These are phyloP conservation scores for Talaromyces sp. DNA, from an alignment of 2,329 filamentous ascomycete genomes.

Conservation along the genomic window DNA sequence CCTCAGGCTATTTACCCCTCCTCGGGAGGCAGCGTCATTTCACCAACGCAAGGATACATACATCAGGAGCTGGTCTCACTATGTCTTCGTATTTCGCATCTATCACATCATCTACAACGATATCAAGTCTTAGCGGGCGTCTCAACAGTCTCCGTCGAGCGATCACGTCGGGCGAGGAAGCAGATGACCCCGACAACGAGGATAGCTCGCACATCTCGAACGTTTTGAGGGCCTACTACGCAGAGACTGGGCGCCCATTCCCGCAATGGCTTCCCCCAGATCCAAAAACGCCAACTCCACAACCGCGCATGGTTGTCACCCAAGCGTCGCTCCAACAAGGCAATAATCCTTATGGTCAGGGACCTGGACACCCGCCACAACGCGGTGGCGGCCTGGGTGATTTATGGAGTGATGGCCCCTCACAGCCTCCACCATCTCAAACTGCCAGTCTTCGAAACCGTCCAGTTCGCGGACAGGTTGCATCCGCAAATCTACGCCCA, in stretches of 20 bases:
- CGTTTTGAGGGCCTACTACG: constrained; percentile 88
- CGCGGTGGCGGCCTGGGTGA: constrained; percentile 51
- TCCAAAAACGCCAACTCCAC: constrained; percentile 64
- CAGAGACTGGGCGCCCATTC: constrained; percentile 74
- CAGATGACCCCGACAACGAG: constrained; percentile 48
- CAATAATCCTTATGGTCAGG: constrained; percentile 21
- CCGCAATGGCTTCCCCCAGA: constrained; percentile 86
- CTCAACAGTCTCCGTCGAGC: constrained; percentile 54
- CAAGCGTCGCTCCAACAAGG: constrained; percentile 48
- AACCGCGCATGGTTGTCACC: constrained; percentile 43
- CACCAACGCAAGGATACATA: background rate
- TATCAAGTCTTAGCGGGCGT: constrained; percentile 52
- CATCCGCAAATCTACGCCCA: constrained; percentile 10
- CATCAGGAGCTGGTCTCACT: background rate
- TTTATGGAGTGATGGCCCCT: constrained; percentile 49
- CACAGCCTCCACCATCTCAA: constrained; percentile 26
- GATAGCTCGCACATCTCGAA: constrained; percentile 95
- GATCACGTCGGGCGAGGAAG: constrained; percentile 37
- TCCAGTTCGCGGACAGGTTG: constrained; percentile 15
- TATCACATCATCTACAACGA: constrained; percentile 39
- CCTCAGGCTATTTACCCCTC: constrained; percentile 1
- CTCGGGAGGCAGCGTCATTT: background rate
- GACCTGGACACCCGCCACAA: constrained; percentile 30
- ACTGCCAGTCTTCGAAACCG: constrained; percentile 36
- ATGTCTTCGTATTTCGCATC: constrained; percentile 83